Conservation (phyloP, 2,329 filamentous ascomycete genomes). For the Anthostomella pinea region DNA sequence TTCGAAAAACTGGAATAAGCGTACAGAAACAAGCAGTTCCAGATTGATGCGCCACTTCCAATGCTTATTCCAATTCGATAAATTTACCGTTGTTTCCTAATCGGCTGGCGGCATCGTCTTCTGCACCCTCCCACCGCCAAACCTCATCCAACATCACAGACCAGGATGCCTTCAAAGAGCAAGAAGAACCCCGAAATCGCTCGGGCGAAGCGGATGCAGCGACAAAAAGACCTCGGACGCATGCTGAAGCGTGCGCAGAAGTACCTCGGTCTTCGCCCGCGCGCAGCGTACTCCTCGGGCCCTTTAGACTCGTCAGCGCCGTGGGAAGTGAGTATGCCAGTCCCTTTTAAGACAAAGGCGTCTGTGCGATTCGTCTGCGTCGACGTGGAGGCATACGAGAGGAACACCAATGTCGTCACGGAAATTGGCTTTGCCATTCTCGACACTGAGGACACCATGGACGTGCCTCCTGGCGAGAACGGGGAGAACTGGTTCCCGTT, state of each 20-base stretch:
- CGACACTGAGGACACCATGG: conserved; percentile 60
- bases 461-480: conserved; percentile 55
- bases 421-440: conserved; percentile 84
- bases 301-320: conserved; percentile 28
- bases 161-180: conserved; percentile 36
- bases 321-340: conserved; percentile 39
- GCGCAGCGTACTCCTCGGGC: conserved; percentile 20
- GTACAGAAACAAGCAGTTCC: no score
- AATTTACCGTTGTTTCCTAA: no score
- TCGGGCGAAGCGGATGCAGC: conserved; percentile 44
- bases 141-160: no score
- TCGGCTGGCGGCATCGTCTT: no score
- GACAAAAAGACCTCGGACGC: conserved; percentile 50
- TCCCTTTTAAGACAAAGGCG: conserved; percentile 46
- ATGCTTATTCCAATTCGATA: no score
- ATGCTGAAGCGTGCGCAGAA: conserved; percentile 63
- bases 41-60: no score
- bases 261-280: conserved; percentile 64
- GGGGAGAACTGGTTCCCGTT: conserved; percentile 65
- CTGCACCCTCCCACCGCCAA: no score
- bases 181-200: conserved; percentile 46
- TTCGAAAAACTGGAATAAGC: no score
- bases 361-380: conserved; percentile 72
- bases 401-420: conserved; percentile 63
- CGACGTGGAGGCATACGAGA: conserved; percentile 81